Evolutionary conservation across 2,329 filamentous ascomycete species (phyloP), one percentile per base, ranked within the genome.

Genomic region (Pseudocercospora eumusae): DNA sequence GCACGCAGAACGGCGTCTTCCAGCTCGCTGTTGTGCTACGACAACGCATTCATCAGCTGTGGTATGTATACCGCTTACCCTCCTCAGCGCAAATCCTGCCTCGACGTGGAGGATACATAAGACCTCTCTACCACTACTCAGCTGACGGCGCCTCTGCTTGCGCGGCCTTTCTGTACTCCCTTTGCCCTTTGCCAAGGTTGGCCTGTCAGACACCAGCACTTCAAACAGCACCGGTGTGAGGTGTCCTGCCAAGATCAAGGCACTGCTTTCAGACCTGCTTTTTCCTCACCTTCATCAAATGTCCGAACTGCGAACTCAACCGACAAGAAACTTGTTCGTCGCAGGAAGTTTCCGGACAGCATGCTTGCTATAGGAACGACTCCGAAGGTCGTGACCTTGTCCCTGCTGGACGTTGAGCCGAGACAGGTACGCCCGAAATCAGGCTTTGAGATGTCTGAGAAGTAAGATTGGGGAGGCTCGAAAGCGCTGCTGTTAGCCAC

Each of bases 291-390:
- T 20, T 10, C 42, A 20, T 15, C 44, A 52, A 31, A 52, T 28
- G 47, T 52, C 47, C 47, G 47, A 52, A 52, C 20, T 52, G 47
- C 47, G 47, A 52, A 52, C 47, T 50, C 45, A 50, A 27, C 21
- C 6, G 36, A 40, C 15, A n/a, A 25, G 23, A 27, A 18, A 27
- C 15, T 28, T 52, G 47, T 52, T 52, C 47, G 47, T 52, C 47
- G 25, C 25, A 52, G 25, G 47, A 27, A 52, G 15, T 52, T 25
- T 31, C 47, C 47, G 47, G 45, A 23, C 23, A 27, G 21, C 45
- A 50, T 50, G 45, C 23, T 27, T 27, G 45, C 20, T 23, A 50
- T 52, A 28, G 15, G 47, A 52, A 52, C 47, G 36, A 40, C n/a
- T 40, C 36, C 36, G 36, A 40, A 40, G 36, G 5, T 18, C 1